A percentile compares a stretch with the other conserved stretches of the same genome.
These are phyloP conservation scores for Ophiostoma sp. DNA, from an alignment of 2,329 filamentous ascomycete genomes.

Conservation along the genomic window DNA sequence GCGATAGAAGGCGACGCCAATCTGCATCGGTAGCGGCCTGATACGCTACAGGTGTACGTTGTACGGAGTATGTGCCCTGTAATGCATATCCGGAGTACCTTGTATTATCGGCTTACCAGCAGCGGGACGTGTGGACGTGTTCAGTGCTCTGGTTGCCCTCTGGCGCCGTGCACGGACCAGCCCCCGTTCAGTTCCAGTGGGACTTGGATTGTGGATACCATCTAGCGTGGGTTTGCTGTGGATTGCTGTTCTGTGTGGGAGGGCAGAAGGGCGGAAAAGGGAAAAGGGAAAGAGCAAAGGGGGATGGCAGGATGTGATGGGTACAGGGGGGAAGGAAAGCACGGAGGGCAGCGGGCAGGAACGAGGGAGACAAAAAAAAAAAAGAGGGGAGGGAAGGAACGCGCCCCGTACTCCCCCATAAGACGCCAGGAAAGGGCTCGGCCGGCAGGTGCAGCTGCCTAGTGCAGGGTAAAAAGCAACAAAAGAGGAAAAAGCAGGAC, in stretches of 20 bases:
- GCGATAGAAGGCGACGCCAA: no score
- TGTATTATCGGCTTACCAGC: neutral
- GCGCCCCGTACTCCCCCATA: no score
- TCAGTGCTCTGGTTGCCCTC: neutral
- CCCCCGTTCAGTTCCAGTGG: neutral
- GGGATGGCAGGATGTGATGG: no score
- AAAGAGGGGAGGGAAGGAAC: no score
- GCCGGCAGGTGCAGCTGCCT: neutral
- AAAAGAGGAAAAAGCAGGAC: neutral
- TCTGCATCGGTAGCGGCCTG: neutral
- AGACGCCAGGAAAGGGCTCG: neutral
- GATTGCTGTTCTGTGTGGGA: neutral
- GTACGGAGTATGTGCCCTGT: no score
- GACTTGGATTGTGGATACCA: neutral
- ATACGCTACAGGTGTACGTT: no score
- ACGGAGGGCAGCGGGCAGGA: no score
- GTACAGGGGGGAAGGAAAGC: no score
- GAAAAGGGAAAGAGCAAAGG: slow-evolving; percentile 1
- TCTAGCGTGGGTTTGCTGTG: neutral
- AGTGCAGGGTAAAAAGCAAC: no score
- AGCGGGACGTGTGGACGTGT: neutral
- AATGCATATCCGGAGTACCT: no score
- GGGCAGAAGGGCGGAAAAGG: neutral
- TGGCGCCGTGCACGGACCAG: neutral
- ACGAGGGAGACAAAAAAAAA: no score